Evolutionary conservation across 2,329 filamentous ascomycete species (phyloP).

Genomic region (Aspergillus carbonarius): DNA sequence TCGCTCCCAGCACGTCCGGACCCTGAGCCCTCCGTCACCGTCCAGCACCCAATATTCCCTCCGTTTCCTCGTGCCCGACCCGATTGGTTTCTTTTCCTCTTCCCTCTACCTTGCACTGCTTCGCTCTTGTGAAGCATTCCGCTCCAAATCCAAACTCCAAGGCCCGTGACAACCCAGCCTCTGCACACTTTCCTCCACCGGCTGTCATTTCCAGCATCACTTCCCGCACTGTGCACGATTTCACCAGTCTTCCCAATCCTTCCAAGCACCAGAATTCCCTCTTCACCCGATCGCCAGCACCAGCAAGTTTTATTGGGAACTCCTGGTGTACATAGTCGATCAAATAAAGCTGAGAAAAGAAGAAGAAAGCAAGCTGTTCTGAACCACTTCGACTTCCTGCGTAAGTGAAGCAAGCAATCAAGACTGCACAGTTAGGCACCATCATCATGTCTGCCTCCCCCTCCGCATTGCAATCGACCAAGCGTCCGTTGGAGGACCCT

Average conservation of each 20-base stretch:
- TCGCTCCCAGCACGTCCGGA: conserved; percentile 21
- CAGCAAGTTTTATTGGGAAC: conserved; percentile 92
- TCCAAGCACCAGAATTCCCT: conserved; percentile 41
- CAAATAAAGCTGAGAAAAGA: conserved; percentile 53
- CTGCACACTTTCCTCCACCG: conserved; percentile 27
- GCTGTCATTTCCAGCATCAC: conserved; percentile 37
- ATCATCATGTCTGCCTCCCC: conserved; percentile 70
- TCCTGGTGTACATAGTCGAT: conserved; percentile 77
- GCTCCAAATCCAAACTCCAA: conserved; percentile 19
- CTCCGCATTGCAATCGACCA: conserved; percentile 55
- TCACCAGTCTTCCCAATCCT: conserved; percentile 28
- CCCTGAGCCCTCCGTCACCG: conserved; percentile 23
- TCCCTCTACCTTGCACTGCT: conserved; percentile 22
- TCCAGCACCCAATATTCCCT: conserved; percentile 24
- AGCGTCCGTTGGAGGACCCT: conserved; percentile 94
- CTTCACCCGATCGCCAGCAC: conserved; percentile 56
- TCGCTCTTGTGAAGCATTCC: conserved; percentile 21
- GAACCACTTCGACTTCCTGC: conserved; percentile 45
- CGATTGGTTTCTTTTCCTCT: conserved; percentile 21
- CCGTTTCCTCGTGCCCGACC: conserved; percentile 22
- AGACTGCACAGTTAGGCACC: conserved; percentile 27
- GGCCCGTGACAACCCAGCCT: conserved; percentile 26
- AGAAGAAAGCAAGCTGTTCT: conserved; percentile 49
- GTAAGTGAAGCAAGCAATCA: conserved; percentile 39
- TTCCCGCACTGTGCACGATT: conserved; percentile 35